Base-by-base conservation (phyloP, 495 filamentous ascomycete genomes). In the Achaetomiella virescens region DNA sequence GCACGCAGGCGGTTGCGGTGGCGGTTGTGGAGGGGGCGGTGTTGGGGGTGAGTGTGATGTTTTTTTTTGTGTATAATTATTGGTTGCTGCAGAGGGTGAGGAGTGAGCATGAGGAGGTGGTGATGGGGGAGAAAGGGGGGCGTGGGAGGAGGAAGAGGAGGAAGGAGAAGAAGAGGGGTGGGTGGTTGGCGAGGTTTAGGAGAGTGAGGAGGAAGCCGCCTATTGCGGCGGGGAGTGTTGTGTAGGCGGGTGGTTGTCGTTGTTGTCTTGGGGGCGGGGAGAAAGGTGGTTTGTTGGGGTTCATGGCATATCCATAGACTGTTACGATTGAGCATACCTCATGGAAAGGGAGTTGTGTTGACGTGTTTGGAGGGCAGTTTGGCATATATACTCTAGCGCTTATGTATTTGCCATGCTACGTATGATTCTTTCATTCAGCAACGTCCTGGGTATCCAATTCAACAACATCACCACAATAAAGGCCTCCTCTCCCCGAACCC, bases 1-100 rank as follows among this genome's bases (percentile, higher is more conserved):
- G 68, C 25, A 63, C 75, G 10, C 78, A 74, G 48, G 78, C 76
- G 6, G 64, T 72, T 33, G 61, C 73, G 1, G 75, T 72, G 8
- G 57, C 67, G 0, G 55, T 68, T 31, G 64, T 72, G 0, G 67
- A 68, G 31, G 63, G 45, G 0, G 29, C 33, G 0, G 46, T 59
- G 42, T 57, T 69, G 42, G 55, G 49, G 6, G 35, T 66, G 59
- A 54, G 51, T 1, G 56, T 52, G 9, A 11, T 55, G 6, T 31
- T 74, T 57, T 73, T 74, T 61, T 50, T 53, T 29, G 29, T 71
- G 21, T 76, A 72, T 58, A 72, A 72, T 22, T 58, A 45, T 49
- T 65, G 63, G 55, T 37, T 73, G 31, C 25, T 72, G 48, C 55
- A 36, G 42, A 50, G 54, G 46, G 64, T 76, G 2, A 70, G 67